Conservation (phyloP, 305 asterid genomes). For the Solanum hybrid region DNA sequence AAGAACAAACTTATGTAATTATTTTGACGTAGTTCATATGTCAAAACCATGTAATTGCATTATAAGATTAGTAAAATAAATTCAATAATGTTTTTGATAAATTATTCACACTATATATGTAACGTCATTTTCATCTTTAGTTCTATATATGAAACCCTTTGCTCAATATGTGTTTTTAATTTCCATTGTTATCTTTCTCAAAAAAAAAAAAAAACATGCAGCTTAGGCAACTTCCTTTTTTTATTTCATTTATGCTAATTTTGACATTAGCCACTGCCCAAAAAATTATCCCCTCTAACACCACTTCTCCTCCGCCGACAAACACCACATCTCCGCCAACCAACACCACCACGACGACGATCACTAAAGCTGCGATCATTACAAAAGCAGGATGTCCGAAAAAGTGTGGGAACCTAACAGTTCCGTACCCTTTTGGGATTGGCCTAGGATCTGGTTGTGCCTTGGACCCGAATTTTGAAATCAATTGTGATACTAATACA, state of each 20-base stretch:
- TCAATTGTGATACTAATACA: slow-evolving; percentile 19
- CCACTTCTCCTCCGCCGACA: background rate
- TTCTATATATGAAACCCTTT: background rate
- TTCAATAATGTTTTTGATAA: background rate
- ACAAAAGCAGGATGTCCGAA: slow-evolving; percentile 39
- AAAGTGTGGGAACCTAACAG: slow-evolving; percentile 38
- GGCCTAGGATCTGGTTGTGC: slow-evolving; percentile 46
- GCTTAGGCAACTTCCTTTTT: background rate
- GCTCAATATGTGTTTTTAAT: background rate
- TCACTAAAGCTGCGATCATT: slow-evolving; percentile 20
- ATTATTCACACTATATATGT: background rate
- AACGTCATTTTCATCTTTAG: background rate
- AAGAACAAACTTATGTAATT: too few species aligned
- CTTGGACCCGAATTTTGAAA: slow-evolving; percentile 15
- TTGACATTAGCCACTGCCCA: background rate
- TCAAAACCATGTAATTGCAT: background rate
- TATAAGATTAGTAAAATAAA: background rate
- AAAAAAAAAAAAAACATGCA: background rate
- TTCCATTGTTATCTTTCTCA: background rate
- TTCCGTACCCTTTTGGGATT: slow-evolving; percentile 60
- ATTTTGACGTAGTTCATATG: too few species aligned
- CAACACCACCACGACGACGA: slow-evolving; percentile 1
- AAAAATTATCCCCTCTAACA: background rate
- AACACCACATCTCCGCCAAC: slow-evolving; percentile 1
- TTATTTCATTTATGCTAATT: background rate